These are phyloP conservation scores for Rhodotorula sp. DNA, from an alignment of 1,284 basidiomycete species.

Conservation along the genomic window DNA sequence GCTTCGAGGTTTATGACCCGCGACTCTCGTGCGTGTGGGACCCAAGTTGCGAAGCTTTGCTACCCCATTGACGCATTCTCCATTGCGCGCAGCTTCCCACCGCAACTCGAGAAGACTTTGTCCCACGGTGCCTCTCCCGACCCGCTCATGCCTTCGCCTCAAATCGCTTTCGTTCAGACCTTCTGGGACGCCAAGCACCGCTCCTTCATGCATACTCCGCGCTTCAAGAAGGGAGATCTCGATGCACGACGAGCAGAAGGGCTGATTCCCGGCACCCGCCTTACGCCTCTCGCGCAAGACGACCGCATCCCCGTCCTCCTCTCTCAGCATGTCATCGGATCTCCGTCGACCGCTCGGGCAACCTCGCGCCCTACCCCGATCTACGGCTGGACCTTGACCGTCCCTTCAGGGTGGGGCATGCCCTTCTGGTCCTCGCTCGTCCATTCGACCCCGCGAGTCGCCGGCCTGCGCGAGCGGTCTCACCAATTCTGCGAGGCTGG, in stretches of 20 bases:
- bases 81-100: constrained; percentile 64
- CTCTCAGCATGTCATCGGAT: constrained; percentile 70
- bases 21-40: constrained; percentile 60
- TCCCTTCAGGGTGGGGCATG: constrained; percentile 82
- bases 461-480: constrained; percentile 71
- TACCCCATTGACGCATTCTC: too few species aligned
- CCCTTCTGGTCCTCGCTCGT: constrained; percentile 76
- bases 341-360: constrained; percentile 43
- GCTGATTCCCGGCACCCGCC: constrained; percentile 68
- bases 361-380: constrained; percentile 20
- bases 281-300: constrained; percentile 67
- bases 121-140: constrained; percentile 37
- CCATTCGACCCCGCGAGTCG: constrained; percentile 74
- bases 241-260: constrained; percentile 75
- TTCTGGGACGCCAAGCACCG: constrained; percentile 68
- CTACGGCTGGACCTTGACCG: constrained; percentile 76
- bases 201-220: constrained; percentile 60
- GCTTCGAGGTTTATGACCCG: constrained; percentile 75
- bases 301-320: constrained; percentile 76
- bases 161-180: constrained; percentile 60
- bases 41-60: fast-evolving
- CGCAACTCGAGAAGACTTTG: constrained; percentile 62
- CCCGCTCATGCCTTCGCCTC: constrained; percentile 59
- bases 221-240: constrained; percentile 75
- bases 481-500: constrained; percentile 78